Conservation (phyloP, 78 protist genomes). For the Dictyostelium intermedium region DNA sequence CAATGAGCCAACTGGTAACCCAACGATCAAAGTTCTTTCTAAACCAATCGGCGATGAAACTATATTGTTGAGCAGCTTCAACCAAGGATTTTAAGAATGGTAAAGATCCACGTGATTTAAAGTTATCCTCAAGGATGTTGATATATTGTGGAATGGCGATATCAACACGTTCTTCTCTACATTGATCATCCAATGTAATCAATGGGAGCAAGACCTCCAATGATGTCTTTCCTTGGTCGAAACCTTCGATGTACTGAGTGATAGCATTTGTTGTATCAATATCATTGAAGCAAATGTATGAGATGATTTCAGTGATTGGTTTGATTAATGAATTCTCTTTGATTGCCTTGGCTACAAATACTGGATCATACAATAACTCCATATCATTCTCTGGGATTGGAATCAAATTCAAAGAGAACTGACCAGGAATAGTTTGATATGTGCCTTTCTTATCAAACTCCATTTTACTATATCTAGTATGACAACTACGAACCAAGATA, state of each 20-base stretch:
- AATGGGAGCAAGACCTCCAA: constrained; percentile 28
- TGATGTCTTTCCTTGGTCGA: not conserved
- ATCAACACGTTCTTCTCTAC: not conserved
- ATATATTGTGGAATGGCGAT: constrained; percentile 21
- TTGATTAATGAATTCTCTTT: not conserved
- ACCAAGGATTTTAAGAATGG: not conserved
- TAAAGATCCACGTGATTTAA: not conserved
- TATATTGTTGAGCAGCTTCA: not conserved
- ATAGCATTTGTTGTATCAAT: not conserved
- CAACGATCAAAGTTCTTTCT: constrained; percentile 28
- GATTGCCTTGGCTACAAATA: constrained; percentile 24
- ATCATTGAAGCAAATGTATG: constrained; percentile 35
- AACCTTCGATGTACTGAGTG: not conserved
- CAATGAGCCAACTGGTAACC: constrained; percentile 11
- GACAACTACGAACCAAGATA: constrained; percentile 8
- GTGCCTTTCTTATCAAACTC: not conserved
- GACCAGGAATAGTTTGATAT: not conserved
- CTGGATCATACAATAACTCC: constrained; percentile 28
- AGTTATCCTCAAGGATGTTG: not conserved
- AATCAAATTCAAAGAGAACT: not conserved
- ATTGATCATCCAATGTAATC: constrained; percentile 14
- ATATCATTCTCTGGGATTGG: constrained; percentile 25
- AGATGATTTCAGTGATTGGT: constrained; percentile 16
- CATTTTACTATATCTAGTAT: constrained; percentile 10
- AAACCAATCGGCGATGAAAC: constrained; percentile 2